These are phyloP conservation scores for Penicillium flavigenum DNA, from an alignment of 495 filamentous ascomycete species.

Conservation along the genomic window DNA sequence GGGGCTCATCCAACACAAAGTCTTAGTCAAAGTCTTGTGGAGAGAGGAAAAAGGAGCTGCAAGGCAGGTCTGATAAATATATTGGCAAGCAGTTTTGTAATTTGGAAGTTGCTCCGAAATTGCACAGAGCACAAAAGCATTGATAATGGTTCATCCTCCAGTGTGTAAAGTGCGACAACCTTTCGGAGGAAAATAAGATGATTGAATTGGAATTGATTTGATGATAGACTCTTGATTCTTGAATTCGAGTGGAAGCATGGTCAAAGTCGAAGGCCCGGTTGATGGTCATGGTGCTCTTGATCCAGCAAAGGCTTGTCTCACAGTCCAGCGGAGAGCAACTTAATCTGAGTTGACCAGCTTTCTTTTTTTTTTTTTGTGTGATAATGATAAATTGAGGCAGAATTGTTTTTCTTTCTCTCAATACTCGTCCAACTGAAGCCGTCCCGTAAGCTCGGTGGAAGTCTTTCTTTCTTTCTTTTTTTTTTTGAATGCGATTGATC, in stretches of 20 bases:
- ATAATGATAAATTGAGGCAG: background rate
- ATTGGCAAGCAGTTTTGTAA: background rate
- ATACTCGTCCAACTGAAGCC: background rate
- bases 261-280: background rate
- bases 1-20: background rate
- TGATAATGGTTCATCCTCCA: background rate
- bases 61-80: background rate
- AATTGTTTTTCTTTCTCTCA: too few relatives aligned
- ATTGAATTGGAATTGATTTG: background rate
- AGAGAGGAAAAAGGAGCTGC: background rate
- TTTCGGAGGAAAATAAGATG: background rate
- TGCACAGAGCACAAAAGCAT: background rate
- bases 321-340: background rate
- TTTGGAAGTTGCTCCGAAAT: background rate
- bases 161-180: background rate
- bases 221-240: background rate
- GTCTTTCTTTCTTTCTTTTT: too few relatives aligned
- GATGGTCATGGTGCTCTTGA: background rate
- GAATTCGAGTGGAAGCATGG: background rate
- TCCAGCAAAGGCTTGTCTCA: background rate
- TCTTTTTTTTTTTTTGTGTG: too few relatives aligned
- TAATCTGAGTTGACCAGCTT: background rate
- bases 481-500: too few relatives aligned
- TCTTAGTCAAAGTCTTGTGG: background rate
- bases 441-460: background rate